Base-by-base conservation (phyloP, 129 eudicot genomes). In the Lactuca sativa region DNA sequence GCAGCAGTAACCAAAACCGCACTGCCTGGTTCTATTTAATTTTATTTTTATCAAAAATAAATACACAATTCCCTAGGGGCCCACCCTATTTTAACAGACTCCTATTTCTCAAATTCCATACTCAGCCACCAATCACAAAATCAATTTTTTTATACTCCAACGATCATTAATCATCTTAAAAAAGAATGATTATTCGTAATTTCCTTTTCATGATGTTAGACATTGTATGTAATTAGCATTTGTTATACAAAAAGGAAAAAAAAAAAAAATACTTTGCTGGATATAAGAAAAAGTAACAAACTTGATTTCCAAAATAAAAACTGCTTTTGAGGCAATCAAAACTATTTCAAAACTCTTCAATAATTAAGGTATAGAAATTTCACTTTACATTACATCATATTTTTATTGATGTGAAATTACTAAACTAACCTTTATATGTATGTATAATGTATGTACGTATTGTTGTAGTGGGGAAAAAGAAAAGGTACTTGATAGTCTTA, bases 1-100 rank as follows among this genome's bases (percentile, higher is more conserved):
- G 74, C 40, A 74, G 56, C 44, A 55, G 65, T 74, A 65, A 64
- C 55, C 58, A 64, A 74, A 54, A 63, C 56, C 64, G 52, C 71
- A 71, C 76, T 59, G 67, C 49, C 36, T 31, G 15, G 52, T 47
- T 47, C 3, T 4, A 12, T 10, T 47, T 10, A 9, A 44, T 9
- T 44, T 36, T 44, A 44, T 9, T 44, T 10, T 52, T 2, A 1
- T 5, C 14, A 52, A 30, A 30, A 18, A 0, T 10, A 6, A 40
- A 55, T 65, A 30, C 44, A 67, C 12, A 56, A 43, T 59, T 59
- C 73, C 12, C 54, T 60, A 36, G 58, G 73, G 62, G 4, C 75
- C 65, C 14, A 43, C 47, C 14, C 18, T 56, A 41, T 41, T 11
- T 44, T 71, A 7, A 32, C 30, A 13, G 55, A 38, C 7, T 44